Conservation (phyloP, 768 basidiomycete species). For the Ramaria rubella region DNA sequence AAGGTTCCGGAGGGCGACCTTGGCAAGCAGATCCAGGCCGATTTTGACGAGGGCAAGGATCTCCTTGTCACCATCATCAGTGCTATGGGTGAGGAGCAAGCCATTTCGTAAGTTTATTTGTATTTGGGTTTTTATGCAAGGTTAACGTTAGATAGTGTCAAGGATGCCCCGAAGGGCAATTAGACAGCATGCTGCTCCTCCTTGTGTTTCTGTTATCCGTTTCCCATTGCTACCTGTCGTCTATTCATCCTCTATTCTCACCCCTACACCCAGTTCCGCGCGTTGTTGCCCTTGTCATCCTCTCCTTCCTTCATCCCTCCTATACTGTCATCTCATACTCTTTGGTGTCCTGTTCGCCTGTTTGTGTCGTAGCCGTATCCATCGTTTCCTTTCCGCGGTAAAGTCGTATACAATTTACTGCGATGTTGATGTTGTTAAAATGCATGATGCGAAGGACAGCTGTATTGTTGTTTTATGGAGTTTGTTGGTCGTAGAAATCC, state of each 20-base stretch:
- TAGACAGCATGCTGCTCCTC: neutral
- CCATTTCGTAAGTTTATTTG: conserved; percentile 28
- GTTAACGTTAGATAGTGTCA: conserved; percentile 27
- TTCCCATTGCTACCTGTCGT: neutral
- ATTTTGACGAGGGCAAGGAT: conserved; percentile 84
- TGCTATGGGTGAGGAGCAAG: conserved; percentile 91
- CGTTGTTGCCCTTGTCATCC: neutral
- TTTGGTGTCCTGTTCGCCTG: neutral
- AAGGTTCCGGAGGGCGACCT: conserved; percentile 82
- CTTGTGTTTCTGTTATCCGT: neutral
- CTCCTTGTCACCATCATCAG: conserved; percentile 77
- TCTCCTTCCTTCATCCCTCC: neutral
- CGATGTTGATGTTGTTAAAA: conserved; percentile 2
- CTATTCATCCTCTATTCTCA: neutral
- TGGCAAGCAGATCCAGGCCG: conserved; percentile 60
- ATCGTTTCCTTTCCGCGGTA: neutral
- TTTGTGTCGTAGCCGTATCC: conserved; percentile 4
- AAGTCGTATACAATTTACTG: neutral
- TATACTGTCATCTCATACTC: neutral
- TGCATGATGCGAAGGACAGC: too few relatives aligned
- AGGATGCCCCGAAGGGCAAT: conserved; percentile 79
- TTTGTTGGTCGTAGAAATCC: too few relatives aligned
- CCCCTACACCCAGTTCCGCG: neutral
- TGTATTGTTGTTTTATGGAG: too few relatives aligned
- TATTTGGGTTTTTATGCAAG: neutral